Percentiles rank a stretch among this genome's conserved stretches.
phyloP scores from a whole-genome alignment of 148 eudicot genomes.

The Silene conica region DNA sequence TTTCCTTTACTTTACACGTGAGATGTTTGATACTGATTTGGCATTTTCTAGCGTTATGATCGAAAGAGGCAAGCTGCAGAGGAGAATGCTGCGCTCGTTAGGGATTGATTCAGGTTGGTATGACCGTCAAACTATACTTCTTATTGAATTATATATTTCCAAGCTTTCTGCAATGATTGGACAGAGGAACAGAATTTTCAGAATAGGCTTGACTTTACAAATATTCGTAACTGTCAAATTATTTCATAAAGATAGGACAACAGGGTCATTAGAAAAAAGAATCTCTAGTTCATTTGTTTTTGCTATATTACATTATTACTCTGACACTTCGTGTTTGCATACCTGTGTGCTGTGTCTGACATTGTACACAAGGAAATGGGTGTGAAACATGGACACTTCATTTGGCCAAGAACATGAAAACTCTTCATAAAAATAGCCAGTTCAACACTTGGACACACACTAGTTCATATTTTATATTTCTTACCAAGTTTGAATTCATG shows the following conservation, averaged over 20 bases:
- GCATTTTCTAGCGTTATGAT: conserved; percentile 37
- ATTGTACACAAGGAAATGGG: not conserved
- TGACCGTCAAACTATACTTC: not conserved
- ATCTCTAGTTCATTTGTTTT: not conserved
- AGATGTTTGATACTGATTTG: conserved; percentile 10
- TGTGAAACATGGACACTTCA: not conserved
- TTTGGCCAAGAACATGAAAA: not conserved
- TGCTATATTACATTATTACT: not conserved
- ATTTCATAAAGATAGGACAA: not conserved
- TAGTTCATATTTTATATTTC: too few relatives aligned
- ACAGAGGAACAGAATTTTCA: not conserved
- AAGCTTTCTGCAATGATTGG: not conserved
- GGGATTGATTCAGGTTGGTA: conserved; percentile 39
- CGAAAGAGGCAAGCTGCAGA: conserved; percentile 31
- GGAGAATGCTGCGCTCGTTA: conserved; percentile 32
- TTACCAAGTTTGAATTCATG: not conserved
- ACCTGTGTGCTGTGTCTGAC: not conserved
- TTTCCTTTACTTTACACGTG: not conserved
- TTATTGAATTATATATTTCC: not conserved
- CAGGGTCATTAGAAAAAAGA: not conserved
- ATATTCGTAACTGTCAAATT: not conserved
- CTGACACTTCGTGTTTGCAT: not conserved
- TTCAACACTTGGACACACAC: too few relatives aligned
- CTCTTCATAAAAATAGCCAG: not conserved
- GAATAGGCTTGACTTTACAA: not conserved